A percentile compares a stretch with the other conserved stretches of the same genome.
phyloP scores from a whole-genome alignment of 2,329 filamentous ascomycete genomes.

The Clonostachys chloroleuca region DNA sequence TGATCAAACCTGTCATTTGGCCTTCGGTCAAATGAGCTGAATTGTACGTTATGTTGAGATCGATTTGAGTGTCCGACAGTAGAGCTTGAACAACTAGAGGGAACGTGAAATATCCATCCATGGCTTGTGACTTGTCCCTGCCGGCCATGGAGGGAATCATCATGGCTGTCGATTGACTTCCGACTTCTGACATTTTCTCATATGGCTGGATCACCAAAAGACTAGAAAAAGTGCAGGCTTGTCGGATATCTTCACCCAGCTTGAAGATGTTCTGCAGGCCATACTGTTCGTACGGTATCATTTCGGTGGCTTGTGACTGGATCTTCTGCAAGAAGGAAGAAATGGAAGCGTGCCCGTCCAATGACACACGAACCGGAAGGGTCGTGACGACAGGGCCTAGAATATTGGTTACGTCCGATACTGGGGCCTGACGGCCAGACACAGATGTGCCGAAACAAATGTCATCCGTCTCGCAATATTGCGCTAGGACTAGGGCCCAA shows the following conservation, averaged over 20 bases:
- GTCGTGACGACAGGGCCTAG: slow-evolving; percentile 7
- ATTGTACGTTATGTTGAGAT: not conserved
- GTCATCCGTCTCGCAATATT: slow-evolving; percentile 2
- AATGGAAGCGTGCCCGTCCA: not conserved
- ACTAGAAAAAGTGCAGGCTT: slow-evolving; percentile 3
- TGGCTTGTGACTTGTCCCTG: not conserved
- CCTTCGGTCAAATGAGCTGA: too few species aligned
- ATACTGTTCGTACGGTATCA: slow-evolving; percentile 13
- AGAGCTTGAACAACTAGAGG: slow-evolving; percentile 14
- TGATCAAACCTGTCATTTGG: too few species aligned
- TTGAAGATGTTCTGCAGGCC: slow-evolving; percentile 17
- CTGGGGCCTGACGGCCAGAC: slow-evolving; percentile 10
- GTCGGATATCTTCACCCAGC: slow-evolving; percentile 1
- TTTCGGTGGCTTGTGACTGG: slow-evolving; percentile 12
- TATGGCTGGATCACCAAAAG: slow-evolving; percentile 8
- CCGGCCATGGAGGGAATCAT: too few species aligned
- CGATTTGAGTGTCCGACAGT: slow-evolving; percentile 8
- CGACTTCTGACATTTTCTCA: not conserved
- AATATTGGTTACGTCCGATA: slow-evolving; percentile 7
- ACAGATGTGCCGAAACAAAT: slow-evolving; percentile 9
- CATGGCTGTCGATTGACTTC: not conserved
- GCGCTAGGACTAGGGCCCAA: slow-evolving; percentile 9
- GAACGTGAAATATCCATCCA: slow-evolving; percentile 6
- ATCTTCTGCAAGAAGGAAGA: slow-evolving; percentile 7
- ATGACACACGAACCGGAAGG: slow-evolving; percentile 2